Evolutionary conservation across 805 yeast species (phyloP), one percentile per base, ranked within the genome.

Genomic region (Hanseniaspora lachancei): DNA sequence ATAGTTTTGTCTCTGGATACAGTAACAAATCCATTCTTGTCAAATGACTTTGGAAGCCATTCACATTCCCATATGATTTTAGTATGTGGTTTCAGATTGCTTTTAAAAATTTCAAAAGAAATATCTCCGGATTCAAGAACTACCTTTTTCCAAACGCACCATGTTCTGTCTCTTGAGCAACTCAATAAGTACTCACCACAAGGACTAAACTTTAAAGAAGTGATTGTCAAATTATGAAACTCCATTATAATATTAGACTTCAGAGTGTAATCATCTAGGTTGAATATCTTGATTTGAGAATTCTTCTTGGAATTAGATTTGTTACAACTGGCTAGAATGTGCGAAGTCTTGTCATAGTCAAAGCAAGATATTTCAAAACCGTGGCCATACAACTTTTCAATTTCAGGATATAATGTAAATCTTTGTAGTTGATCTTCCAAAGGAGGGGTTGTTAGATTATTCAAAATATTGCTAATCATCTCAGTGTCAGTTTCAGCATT

Each of bases 41-140:
- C 75, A 49, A 64, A 64, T 3, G 63, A 71, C n/a, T 63, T 58
- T 5, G 89, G 87, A 0, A 82, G 72, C 96, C 97, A 93, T 40
- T 85, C 78, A 65, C 91, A 82, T 70, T 93, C 97, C 98, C 98
- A 95, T 44, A 93, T 79, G 62, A 93, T 91, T 68, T 97, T 79
- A 1, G 84, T 68, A 65, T 95, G 99, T 0, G 96, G 96, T 66
- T 84, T 87, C 38, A 78, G 78, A 55, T 77, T 74, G 47, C 57
- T 58, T 32, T 62, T 64, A 55, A 79, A 67, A 20, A 69, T 66
- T 58, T 77, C 76, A 21, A 67, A 66, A 46, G 74, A 70, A 18
- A 53, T 18, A 7, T 44, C 42, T 21, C 54, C 49, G 7, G 50
- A 41, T 15, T 63, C 61, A 18, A 65, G 71, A 35, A 70, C 64